Evolutionary conservation across 495 filamentous ascomycete species (phyloP).

Genomic region (Penicillium salamii): DNA sequence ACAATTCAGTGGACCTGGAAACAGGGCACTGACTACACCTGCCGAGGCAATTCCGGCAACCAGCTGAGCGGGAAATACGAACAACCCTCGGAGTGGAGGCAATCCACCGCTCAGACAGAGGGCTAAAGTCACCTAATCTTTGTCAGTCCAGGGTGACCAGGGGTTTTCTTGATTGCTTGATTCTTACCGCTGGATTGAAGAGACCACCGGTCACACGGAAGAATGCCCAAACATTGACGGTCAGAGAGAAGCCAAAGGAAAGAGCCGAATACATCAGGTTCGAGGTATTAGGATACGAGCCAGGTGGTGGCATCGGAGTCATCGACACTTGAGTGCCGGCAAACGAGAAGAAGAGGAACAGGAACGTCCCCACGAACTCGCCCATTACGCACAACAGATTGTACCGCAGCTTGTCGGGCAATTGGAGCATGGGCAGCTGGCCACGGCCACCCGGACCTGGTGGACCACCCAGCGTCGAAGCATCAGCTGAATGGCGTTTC

Average conservation of each 20-base stretch:
- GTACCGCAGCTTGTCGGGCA: slow-evolving; percentile 35
- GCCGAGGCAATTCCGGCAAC: slow-evolving; percentile 57
- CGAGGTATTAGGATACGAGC: slow-evolving; percentile 36
- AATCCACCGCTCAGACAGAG: slow-evolving; percentile 57
- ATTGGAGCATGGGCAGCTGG: slow-evolving; percentile 41
- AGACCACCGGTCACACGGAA: slow-evolving; percentile 76
- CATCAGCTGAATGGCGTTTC: slow-evolving; percentile 10
- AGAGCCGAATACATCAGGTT: slow-evolving; percentile 68
- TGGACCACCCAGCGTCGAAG: slow-evolving; percentile 10
- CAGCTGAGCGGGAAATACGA: slow-evolving; percentile 55
- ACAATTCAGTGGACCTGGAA: slow-evolving; percentile 62
- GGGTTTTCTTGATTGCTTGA: too few species aligned
- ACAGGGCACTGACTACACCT: slow-evolving; percentile 59
- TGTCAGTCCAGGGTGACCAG: not conserved
- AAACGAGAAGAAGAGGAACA: slow-evolving; percentile 84
- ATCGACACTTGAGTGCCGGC: slow-evolving; percentile 74
- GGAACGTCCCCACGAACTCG: slow-evolving; percentile 77
- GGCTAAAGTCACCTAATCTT: slow-evolving; percentile 53
- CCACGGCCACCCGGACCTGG: slow-evolving; percentile 7
- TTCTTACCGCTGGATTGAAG: slow-evolving; percentile 72
- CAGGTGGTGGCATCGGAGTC: slow-evolving; percentile 34
- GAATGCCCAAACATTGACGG: slow-evolving; percentile 83
- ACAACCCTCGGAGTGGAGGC: slow-evolving; percentile 43
- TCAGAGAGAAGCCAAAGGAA: slow-evolving; percentile 70
- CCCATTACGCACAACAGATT: slow-evolving; percentile 61